Percentiles rank a stretch among this genome's conserved stretches.
phyloP scores from a whole-genome alignment of 129 eudicot genomes.

The Saussurea involucrata region DNA sequence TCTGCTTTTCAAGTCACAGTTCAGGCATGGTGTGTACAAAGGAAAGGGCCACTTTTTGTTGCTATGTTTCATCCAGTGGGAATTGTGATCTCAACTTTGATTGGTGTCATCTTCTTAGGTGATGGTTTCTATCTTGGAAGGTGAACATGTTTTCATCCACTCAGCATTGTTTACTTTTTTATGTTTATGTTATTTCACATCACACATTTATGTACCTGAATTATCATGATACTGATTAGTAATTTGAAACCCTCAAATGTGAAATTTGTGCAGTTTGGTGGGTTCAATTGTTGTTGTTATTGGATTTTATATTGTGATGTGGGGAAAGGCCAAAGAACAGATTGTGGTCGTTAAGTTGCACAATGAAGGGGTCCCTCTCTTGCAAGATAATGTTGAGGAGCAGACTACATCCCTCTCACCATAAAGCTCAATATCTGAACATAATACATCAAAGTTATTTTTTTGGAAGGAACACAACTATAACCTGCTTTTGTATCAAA shows the following conservation, averaged over 20 bases:
- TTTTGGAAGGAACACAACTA: background rate
- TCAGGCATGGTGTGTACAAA: constrained; percentile 63
- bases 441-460: background rate
- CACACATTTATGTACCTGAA: background rate
- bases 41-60: constrained; percentile 81
- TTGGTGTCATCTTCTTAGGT: constrained; percentile 55
- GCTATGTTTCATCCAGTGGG: constrained; percentile 85
- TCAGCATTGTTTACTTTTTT: background rate
- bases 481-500: background rate
- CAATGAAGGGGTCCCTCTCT: constrained; percentile 37
- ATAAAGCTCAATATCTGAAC: background rate
- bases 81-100: constrained; percentile 56
- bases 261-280: constrained; percentile 53
- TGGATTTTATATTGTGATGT: constrained; percentile 84
- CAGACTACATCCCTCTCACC: background rate
- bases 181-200: background rate
- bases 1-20: constrained; percentile 70
- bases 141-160: constrained; percentile 24
- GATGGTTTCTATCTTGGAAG: constrained; percentile 85
- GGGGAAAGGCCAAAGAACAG: constrained; percentile 80
- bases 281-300: constrained; percentile 63
- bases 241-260: background rate
- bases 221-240: constrained; percentile 2
- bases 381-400: constrained; percentile 38
- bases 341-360: constrained; percentile 1